phyloP scores from a whole-genome alignment of 2,329 filamentous ascomycete genomes.

The Aspergillaceae sp. region DNA sequence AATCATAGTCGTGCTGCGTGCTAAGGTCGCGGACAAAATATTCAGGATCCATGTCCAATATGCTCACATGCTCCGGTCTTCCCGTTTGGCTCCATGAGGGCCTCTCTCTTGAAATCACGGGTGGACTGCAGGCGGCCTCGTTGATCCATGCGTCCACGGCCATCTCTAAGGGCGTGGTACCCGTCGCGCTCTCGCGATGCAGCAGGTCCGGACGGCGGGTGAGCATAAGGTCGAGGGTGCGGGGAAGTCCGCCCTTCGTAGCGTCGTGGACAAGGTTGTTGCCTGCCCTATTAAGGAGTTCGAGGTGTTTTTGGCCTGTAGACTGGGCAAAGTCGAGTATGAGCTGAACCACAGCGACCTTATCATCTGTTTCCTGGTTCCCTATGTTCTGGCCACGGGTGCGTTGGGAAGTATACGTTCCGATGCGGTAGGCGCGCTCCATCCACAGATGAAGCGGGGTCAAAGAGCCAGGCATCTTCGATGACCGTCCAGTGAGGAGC shows the following conservation, averaged over 20 bases:
- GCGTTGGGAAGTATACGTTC: neutral
- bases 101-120: neutral
- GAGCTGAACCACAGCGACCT: conserved; percentile 39
- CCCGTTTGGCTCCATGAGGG: neutral
- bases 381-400: neutral
- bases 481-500: conserved; percentile 25
- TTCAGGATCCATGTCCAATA: conserved; percentile 1
- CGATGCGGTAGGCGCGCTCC: conserved; percentile 7
- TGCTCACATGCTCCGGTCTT: neutral
- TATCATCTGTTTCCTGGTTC: conserved; percentile 14
- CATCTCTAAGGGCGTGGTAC: conserved; percentile 59
- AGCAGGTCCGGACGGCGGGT: conserved; percentile 51
- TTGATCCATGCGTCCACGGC: conserved; percentile 21
- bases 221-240: conserved; percentile 48
- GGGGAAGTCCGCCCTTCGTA: conserved; percentile 40
- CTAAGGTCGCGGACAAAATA: conserved; percentile 5
- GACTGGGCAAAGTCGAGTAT: conserved; percentile 51
- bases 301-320: conserved; percentile 36
- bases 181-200: conserved; percentile 65
- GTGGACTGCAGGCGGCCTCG: conserved; percentile 11
- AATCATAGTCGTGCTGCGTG: conserved; percentile 1
- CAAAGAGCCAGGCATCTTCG: conserved; percentile 15
- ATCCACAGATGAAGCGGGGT: conserved; percentile 54
- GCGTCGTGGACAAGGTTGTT: conserved; percentile 36
- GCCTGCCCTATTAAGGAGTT: conserved; percentile 36